A percentile compares a stretch with the other conserved stretches of the same genome.
These are phyloP conservation scores for Polytrichum commune DNA, from an alignment of 225 moss, liverwort and hornwort genomes.

Conservation along the genomic window DNA sequence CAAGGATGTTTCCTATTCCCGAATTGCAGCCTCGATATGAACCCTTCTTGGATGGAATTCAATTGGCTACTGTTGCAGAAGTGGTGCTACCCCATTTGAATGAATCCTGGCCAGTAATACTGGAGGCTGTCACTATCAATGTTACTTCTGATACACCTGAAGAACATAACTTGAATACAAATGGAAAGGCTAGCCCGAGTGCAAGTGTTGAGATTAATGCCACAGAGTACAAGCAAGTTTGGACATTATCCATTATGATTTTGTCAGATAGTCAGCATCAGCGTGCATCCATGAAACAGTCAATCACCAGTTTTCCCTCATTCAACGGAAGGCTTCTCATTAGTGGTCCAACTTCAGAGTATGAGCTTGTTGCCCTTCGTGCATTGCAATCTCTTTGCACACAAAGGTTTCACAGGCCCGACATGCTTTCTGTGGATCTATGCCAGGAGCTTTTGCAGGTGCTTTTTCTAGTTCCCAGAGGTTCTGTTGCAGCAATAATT, in stretches of 20 bases:
- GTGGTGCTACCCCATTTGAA: constrained; percentile 71
- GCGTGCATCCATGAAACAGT: constrained; percentile 41
- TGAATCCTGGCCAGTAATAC: constrained; percentile 88
- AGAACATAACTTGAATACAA: constrained; percentile 25
- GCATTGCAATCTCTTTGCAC: constrained; percentile 77
- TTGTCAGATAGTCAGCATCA: constrained; percentile 57
- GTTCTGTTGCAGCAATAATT: constrained; percentile 3
- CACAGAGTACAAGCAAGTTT: constrained; percentile 80
- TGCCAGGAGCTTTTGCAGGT: constrained; percentile 91
- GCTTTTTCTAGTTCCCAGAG: not conserved
- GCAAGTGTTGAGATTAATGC: constrained; percentile 51
- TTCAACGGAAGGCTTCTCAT: constrained; percentile 53
- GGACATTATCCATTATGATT: constrained; percentile 71
- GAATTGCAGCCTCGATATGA: constrained; percentile 72
- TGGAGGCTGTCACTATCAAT: constrained; percentile 88
- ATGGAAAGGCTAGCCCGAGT: constrained; percentile 15
- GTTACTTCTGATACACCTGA: constrained; percentile 48
- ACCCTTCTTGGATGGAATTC: constrained; percentile 89
- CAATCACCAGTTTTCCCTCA: constrained; percentile 65
- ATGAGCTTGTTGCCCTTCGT: constrained; percentile 61
- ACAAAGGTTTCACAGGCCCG: constrained; percentile 69
- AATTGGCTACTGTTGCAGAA: constrained; percentile 77
- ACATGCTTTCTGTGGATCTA: constrained; percentile 84
- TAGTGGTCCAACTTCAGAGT: constrained; percentile 37
- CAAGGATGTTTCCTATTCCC: not conserved